Base-by-base conservation (phyloP, 108 stramenopile species). In the Nitzschia palea region DNA sequence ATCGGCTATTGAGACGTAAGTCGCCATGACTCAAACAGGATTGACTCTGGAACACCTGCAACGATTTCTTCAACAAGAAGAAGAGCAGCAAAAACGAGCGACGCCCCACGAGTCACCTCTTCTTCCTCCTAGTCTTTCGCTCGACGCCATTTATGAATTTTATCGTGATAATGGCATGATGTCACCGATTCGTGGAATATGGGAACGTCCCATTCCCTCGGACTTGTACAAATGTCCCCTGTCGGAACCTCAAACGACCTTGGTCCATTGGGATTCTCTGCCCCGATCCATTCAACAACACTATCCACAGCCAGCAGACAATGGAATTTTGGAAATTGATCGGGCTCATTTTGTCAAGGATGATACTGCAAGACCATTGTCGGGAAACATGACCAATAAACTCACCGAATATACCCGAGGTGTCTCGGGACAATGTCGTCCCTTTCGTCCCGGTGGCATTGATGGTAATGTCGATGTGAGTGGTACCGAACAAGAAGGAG, bases 331-430 rank as follows among this genome's bases (percentile, higher is more conserved):
- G 52, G 65, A 62, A 26, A 44, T 67, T 42, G 15, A 36, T 36
- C 48, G 60, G 1, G 9, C 18, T 37, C 58, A 71, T 62, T 35
- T 71, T 29, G 3, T 48, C 9, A 3, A 58, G 29, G 67, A 67
- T 12, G 42, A 34, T 62, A 4, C 64, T 52, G 8, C 23, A 29
- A 23, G 85, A 33, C 88, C 80, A 2, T 68, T 87, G 22, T 56
- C 54, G 62, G 88, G 86, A 57, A 93, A 93, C 61, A 48, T 93
- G 56, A 79, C 82, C 15, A 80, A 80, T 45, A 93, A 93, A 58
- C 35, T 93, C 33, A 67, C 78, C 15, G 91, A 93, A 66, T 93
- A 87, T 48, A 93, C 91, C 4, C 59, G 91, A 40, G 91, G 91
- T 2, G 48, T 64, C 2, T 67, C 82, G 50, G 88, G 88, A 36